Base-by-base conservation (phyloP, 2,329 filamentous ascomycete genomes). In the Geosmithia morbida region DNA sequence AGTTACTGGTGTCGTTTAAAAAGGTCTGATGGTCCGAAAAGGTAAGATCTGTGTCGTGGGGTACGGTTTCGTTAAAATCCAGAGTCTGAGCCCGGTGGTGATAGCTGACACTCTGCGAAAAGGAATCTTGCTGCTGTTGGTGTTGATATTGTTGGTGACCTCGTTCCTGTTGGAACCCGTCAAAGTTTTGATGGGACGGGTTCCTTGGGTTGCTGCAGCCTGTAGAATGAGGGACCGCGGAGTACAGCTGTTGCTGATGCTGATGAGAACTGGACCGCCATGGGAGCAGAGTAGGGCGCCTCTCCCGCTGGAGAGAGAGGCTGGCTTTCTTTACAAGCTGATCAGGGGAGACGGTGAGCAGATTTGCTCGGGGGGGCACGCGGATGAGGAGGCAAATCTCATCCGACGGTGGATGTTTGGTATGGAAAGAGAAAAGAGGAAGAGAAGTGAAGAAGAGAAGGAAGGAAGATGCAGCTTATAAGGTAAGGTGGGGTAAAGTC, bases 271-370 rank as follows among this genome's bases (percentile, higher is more conserved):
- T 47, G 2, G 48, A 48, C 20, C 46, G 47, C 53, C 55, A 56
- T 55, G 46, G 48, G 50, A 48, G 48, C 55, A 56, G 48, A 51
- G 44, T 53, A 48, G 44, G 46, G 43, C 20, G 50, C 54, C 54
- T 56, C 52, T 54, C 54, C 46, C 29, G 14, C 17, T 20, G 19
- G 16, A 41, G 16, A 26, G 48, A 49, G 45, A 49, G 48, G 52
- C 49, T 37, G 41, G 46, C 30, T 30, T 42, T 20, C 39, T 44
- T 41, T 46, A 33, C 16, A 18, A 29, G 20, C 19, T 18, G 26
- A 45, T 47, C 42, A 47, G 42, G 43, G 39, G 42, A 37, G 41
- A 40, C 13, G 30, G 43, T 7, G 22, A 20, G 42, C 41, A 49
- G 22, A 16, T 37, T 47, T 20, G 26, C 30, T 33, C n/a, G 11